Percentiles rank a stretch among this genome's conserved stretches.
phyloP scores from a whole-genome alignment of 192 early-diverging fungal species.

The Backusella tarrabulga region DNA sequence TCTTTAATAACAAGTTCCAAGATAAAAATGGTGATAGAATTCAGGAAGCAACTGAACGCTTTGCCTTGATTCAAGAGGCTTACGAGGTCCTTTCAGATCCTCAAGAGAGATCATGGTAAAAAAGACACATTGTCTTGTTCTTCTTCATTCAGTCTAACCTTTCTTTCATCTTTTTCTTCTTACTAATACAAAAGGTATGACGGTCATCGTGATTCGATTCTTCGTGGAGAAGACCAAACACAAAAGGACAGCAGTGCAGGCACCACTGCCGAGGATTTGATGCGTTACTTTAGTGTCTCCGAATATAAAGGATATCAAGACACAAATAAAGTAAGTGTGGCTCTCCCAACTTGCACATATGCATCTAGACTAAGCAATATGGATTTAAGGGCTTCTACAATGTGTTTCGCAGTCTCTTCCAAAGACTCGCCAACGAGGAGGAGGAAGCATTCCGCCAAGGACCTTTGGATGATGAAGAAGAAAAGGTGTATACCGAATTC shows the following conservation, averaged over 20 bases:
- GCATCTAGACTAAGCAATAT: neutral
- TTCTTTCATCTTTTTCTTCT: too few relatives aligned
- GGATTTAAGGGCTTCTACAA: constrained; percentile 68
- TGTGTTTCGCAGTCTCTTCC: constrained; percentile 79
- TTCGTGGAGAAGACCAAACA: constrained; percentile 70
- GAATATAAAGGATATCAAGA: constrained; percentile 75
- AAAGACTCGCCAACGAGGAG: constrained; percentile 80
- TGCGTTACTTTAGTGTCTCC: constrained; percentile 78
- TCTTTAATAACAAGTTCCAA: constrained; percentile 19
- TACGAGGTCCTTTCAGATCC: constrained; percentile 93
- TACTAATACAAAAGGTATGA: constrained; percentile 62
- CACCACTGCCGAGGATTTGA: constrained; percentile 63
- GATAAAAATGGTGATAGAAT: constrained; percentile 87
- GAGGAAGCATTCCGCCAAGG: constrained; percentile 51
- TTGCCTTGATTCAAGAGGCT: constrained; percentile 89
- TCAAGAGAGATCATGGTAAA: constrained; percentile 91
- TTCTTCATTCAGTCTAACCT: too few relatives aligned
- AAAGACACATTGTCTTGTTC: too few relatives aligned
- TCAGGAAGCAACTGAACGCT: constrained; percentile 84
- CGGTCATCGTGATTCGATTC: constrained; percentile 88
- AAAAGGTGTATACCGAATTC: constrained; percentile 28
- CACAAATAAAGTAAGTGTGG: constrained; percentile 42
- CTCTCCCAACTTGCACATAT: neutral
- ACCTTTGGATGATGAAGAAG: constrained; percentile 35
- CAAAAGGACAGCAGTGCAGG: constrained; percentile 50